These are phyloP conservation scores for Aspergillus conjunctus DNA, from an alignment of 495 filamentous ascomycete species.

Conservation along the genomic window DNA sequence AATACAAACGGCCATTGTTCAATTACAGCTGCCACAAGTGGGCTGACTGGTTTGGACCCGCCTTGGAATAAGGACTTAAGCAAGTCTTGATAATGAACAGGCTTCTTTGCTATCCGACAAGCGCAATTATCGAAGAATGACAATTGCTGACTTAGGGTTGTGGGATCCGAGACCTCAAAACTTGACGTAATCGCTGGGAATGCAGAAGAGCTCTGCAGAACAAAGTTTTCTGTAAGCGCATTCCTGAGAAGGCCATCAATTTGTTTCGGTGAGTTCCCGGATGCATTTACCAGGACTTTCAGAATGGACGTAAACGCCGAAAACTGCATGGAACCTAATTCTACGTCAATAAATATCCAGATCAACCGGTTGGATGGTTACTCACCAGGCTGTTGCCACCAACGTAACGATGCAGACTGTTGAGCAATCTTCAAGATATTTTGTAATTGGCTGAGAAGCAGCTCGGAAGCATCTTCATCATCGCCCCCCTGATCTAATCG, in stretches of 20 bases:
- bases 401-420: constrained; percentile 77
- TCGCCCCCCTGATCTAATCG: constrained; percentile 46
- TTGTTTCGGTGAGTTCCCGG: constrained; percentile 38
- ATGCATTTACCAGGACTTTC: constrained; percentile 42
- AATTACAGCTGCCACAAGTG: constrained; percentile 63
- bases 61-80: constrained; percentile 41
- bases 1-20: constrained; percentile 78
- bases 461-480: constrained; percentile 43
- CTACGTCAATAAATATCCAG: background rate
- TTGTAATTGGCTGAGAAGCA: constrained; percentile 69
- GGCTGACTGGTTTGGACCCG: constrained; percentile 42
- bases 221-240: constrained; percentile 41
- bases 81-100: constrained; percentile 72
- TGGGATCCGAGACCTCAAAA: constrained; percentile 44
- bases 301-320: constrained; percentile 51
- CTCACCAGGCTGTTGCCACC: constrained; percentile 70
- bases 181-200: constrained; percentile 46
- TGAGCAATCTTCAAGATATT: constrained; percentile 76
- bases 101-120: constrained; percentile 65
- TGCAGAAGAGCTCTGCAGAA: constrained; percentile 36
- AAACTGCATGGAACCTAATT: constrained; percentile 45
- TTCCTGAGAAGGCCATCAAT: constrained; percentile 37
- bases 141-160: constrained; percentile 34
- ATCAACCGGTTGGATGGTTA: background rate
- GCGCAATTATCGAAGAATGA: constrained; percentile 81